A percentile compares a stretch with the other conserved stretches of the same genome.
Evolutionary conservation across 805 yeast genomes (phyloP).

Genomic region (Hanseniaspora occidentalis): DNA sequence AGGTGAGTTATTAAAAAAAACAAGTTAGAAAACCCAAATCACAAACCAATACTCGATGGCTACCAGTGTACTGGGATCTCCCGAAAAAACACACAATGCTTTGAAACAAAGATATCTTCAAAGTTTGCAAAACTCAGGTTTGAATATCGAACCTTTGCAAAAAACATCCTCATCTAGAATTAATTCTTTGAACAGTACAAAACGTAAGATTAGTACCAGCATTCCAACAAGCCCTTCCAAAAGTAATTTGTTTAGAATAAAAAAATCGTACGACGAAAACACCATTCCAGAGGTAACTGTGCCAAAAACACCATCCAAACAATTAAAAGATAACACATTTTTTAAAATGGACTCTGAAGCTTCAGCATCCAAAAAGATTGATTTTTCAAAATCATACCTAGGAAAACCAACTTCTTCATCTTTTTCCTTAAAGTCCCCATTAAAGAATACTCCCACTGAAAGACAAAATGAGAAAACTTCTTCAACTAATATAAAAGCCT

Average conservation of each 20-base stretch:
- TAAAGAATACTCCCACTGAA: not conserved
- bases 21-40: not conserved
- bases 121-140: constrained; percentile 10
- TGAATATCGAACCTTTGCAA: constrained; percentile 10
- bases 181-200: constrained; percentile 8
- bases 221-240: not conserved
- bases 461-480: not conserved
- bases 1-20: not conserved
- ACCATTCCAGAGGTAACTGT: no score
- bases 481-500: no score
- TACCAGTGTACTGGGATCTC: constrained; percentile 6
- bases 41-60: not conserved
- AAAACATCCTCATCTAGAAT: constrained; percentile 16
- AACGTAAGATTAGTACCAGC: not conserved
- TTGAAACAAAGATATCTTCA: constrained; percentile 20
- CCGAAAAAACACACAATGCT: constrained; percentile 9
- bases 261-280: not conserved
- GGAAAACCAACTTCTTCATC: no score
- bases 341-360: not conserved
- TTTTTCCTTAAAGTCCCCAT: no score
- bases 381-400: no score
- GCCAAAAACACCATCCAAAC: constrained; percentile 2
- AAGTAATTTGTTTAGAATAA: not conserved
- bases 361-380: constrained; percentile 3
- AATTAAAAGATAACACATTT: not conserved